Evolutionary conservation across 1,284 basidiomycete genomes (phyloP).

Genomic region (Amylostereum chailletii): DNA sequence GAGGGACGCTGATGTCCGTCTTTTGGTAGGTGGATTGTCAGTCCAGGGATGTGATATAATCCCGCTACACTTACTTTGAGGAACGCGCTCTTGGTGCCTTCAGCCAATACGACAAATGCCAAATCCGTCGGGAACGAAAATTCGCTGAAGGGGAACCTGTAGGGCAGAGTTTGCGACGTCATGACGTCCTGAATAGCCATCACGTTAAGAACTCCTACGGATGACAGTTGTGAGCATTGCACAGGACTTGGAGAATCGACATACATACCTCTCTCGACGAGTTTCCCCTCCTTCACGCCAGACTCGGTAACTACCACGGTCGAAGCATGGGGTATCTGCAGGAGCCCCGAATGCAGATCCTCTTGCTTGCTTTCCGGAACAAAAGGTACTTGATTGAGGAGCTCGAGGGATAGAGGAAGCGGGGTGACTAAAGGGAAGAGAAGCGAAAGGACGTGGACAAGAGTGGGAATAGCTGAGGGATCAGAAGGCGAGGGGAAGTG

Average conservation of each 20-base stretch:
- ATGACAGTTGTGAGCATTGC: not conserved
- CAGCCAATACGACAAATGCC: slow-evolving; percentile 52
- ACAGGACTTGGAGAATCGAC: not conserved
- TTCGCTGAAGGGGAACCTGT: slow-evolving; percentile 71
- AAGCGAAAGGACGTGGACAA: slow-evolving; percentile 43
- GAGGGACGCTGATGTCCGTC: slow-evolving; percentile 46
- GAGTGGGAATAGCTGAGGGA: slow-evolving; percentile 24
- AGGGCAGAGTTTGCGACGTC: slow-evolving; percentile 62
- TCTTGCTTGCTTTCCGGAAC: slow-evolving; percentile 65
- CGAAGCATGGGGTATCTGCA: slow-evolving; percentile 66
- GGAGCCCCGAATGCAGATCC: slow-evolving; percentile 63
- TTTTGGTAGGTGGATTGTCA: slow-evolving; percentile 15
- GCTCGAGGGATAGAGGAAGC: slow-evolving; percentile 46
- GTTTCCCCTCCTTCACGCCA: slow-evolving; percentile 56
- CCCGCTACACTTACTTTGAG: slow-evolving; percentile 41
- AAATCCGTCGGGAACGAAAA: slow-evolving; percentile 76
- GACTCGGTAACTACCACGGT: slow-evolving; percentile 61
- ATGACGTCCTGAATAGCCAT: slow-evolving; percentile 64
- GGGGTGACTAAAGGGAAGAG: slow-evolving; percentile 43
- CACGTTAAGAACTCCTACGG: slow-evolving; percentile 59
- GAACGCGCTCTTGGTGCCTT: slow-evolving; percentile 61
- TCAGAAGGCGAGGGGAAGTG: slow-evolving; percentile 41
- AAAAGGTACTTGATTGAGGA: slow-evolving; percentile 56
- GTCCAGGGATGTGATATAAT: not conserved
- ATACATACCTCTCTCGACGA: slow-evolving; percentile 48